Evolutionary conservation across 768 basidiomycete genomes (phyloP).

Genomic region (Coprinopsis cinerea): DNA sequence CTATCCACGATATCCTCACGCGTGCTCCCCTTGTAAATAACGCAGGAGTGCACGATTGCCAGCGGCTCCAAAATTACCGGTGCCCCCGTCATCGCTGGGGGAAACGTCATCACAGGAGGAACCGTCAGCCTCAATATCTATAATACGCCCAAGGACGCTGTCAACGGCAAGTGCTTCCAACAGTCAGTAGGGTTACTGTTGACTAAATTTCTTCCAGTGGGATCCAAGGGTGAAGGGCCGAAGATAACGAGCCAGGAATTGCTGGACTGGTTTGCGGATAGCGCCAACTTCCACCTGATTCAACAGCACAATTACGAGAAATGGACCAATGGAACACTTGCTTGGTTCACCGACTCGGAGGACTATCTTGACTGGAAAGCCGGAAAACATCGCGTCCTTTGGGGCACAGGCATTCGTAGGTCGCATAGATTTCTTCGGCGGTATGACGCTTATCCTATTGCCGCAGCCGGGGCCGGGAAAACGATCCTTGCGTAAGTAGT

Average conservation of each 20-base stretch:
- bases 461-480: constrained; percentile 6
- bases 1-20: too few species aligned
- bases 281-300: not conserved
- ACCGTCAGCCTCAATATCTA: too few species aligned
- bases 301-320: not conserved
- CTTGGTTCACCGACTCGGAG: not conserved
- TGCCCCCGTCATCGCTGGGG: too few species aligned
- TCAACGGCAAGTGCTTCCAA: too few species aligned
- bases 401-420: constrained; percentile 7
- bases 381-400: not conserved
- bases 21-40: too few species aligned
- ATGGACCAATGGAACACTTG: not conserved
- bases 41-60: too few species aligned
- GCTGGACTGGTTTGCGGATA: not conserved
- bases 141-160: too few species aligned
- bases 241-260: not conserved
- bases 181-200: too few species aligned
- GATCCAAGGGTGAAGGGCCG: not conserved
- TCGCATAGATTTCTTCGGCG: not conserved
- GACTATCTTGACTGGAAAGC: not conserved
- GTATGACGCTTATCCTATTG: not conserved
- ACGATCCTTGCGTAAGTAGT: constrained; percentile 4
- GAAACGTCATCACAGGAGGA: too few species aligned
- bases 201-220: too few species aligned
- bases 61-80: too few species aligned